phyloP scores from a whole-genome alignment of 192 early-diverging fungal genomes.

The Coemansia sp. region DNA sequence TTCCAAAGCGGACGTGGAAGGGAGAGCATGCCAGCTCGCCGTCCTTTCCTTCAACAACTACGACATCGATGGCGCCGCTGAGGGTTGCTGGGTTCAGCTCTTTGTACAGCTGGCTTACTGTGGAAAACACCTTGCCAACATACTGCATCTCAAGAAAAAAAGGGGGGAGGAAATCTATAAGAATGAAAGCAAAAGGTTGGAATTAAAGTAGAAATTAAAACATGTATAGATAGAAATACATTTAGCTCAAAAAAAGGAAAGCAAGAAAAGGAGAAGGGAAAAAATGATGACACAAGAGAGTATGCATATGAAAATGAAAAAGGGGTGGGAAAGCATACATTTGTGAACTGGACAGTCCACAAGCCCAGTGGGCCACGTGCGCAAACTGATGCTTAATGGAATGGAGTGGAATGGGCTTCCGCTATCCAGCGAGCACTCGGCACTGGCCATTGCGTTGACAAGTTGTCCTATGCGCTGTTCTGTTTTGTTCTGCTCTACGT shows the following conservation, averaged over 20 bases:
- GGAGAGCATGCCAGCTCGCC: constrained; percentile 89
- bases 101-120: constrained; percentile 88
- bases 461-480: no score
- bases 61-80: constrained; percentile 96
- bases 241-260: not conserved
- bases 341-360: no score
- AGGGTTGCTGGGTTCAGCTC: constrained; percentile 97
- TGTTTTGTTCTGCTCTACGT: no score
- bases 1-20: constrained; percentile 98
- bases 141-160: constrained; percentile 55
- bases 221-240: not conserved
- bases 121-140: constrained; percentile 67
- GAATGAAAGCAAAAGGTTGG: not conserved
- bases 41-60: constrained; percentile 86
- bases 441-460: no score
- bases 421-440: no score
- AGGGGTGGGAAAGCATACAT: no score
- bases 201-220: not conserved
- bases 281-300: not conserved
- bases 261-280: not conserved
- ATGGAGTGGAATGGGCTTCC: no score
- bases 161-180: not conserved
- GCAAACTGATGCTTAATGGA: no score
- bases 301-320: no score
- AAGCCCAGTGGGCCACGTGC: no score